Percentiles rank a stretch among this genome's conserved stretches.
phyloP scores from a whole-genome alignment of 2,329 filamentous ascomycete genomes.

The Phialophora chinensis region DNA sequence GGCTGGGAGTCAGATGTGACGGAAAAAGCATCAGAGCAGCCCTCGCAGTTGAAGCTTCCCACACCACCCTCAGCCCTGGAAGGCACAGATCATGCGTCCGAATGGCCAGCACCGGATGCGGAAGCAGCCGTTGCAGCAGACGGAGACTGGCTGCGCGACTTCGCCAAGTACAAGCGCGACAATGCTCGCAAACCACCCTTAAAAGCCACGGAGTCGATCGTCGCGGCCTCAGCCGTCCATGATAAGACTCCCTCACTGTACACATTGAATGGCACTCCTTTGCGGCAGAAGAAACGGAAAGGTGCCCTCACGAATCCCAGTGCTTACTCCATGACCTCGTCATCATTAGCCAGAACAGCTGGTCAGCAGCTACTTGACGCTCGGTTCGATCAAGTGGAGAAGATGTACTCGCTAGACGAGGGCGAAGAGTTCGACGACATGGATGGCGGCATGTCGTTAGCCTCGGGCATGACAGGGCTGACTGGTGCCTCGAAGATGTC shows the following conservation, averaged over 20 bases:
- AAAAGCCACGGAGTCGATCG: slow-evolving; percentile 46
- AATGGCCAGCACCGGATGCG: slow-evolving; percentile 22
- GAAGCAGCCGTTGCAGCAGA: slow-evolving; percentile 60
- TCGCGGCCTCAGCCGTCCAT: slow-evolving; percentile 49
- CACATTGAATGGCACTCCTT: slow-evolving; percentile 68
- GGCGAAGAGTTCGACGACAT: slow-evolving; percentile 57
- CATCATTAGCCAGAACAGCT: slow-evolving; percentile 84
- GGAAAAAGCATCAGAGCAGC: slow-evolving; percentile 65
- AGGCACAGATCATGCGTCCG: background rate
- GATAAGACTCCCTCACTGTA: slow-evolving; percentile 52
- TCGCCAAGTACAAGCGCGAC: slow-evolving; percentile 92
- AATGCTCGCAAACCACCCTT: slow-evolving; percentile 51
- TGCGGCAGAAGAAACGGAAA: slow-evolving; percentile 88
- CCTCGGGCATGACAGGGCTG: slow-evolving; percentile 49
- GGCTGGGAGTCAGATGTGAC: slow-evolving; percentile 97
- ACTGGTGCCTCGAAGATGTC: slow-evolving; percentile 49
- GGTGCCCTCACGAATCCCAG: slow-evolving; percentile 88
- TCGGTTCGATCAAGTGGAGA: slow-evolving; percentile 89
- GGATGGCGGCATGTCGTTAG: slow-evolving; percentile 58
- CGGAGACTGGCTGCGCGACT: slow-evolving; percentile 88
- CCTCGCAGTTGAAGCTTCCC: slow-evolving; percentile 32
- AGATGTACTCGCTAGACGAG: slow-evolving; percentile 72
- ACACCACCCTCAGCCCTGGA: slow-evolving; percentile 10
- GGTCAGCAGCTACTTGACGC: slow-evolving; percentile 83
- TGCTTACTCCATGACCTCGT: slow-evolving; percentile 89